A percentile compares a stretch with the other conserved stretches of the same genome.
Evolutionary conservation across 2,329 filamentous ascomycete genomes (phyloP).

Genomic region (Diaporthe amygdali): DNA sequence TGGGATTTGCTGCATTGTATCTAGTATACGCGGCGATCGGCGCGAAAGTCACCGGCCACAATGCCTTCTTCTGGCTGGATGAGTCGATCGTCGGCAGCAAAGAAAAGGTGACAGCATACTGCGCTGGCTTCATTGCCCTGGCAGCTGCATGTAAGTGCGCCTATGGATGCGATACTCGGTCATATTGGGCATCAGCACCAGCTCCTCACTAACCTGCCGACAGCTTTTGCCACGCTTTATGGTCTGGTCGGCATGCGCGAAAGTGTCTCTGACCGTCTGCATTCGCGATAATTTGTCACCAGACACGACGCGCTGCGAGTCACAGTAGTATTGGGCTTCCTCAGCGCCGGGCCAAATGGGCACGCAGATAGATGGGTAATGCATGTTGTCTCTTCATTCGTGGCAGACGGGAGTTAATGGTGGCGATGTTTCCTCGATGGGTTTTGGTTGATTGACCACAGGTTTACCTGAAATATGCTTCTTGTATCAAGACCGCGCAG

Average conservation of each 20-base stretch:
- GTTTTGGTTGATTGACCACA: constrained; percentile 3
- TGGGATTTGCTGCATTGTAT: constrained; percentile 48
- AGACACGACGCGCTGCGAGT: background rate
- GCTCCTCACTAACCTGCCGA: constrained; percentile 27
- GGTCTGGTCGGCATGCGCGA: constrained; percentile 56
- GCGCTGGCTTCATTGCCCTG: constrained; percentile 49
- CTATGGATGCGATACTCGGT: background rate
- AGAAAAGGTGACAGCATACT: constrained; percentile 50
- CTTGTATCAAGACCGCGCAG: background rate
- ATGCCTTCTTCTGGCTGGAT: constrained; percentile 58
- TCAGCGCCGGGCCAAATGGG: background rate
- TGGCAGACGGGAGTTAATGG: background rate
- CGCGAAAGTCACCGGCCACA: constrained; percentile 48
- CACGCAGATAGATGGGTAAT: background rate
- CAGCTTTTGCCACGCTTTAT: constrained; percentile 54
- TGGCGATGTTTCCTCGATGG: background rate
- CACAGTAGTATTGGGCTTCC: background rate
- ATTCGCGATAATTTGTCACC: background rate
- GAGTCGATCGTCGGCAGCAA: constrained; percentile 46
- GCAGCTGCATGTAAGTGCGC: constrained; percentile 49
- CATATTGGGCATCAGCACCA: background rate
- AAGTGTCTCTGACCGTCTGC: constrained; percentile 28
- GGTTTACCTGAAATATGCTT: background rate
- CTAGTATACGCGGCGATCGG: constrained; percentile 56
- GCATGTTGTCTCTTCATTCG: background rate